phyloP scores from a whole-genome alignment of 2,329 filamentous ascomycete genomes.

The Calonectria multiphialidica region DNA sequence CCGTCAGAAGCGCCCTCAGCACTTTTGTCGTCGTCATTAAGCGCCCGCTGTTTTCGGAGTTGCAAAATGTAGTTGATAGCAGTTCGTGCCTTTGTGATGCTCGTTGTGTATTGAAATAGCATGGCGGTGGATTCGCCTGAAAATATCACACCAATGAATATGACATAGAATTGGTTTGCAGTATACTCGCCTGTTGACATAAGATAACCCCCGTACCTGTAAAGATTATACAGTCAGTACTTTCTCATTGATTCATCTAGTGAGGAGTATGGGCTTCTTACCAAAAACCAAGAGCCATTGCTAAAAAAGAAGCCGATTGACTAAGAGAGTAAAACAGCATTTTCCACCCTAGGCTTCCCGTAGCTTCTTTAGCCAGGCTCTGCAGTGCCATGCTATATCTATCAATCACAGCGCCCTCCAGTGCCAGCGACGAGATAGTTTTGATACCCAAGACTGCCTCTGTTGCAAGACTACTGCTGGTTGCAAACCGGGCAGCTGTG shows the following conservation, averaged over 20 bases:
- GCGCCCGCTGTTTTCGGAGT: slow-evolving; percentile 48
- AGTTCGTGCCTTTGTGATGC: slow-evolving; percentile 62
- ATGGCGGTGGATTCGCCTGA: slow-evolving; percentile 55
- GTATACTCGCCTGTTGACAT: slow-evolving; percentile 61
- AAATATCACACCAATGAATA: slow-evolving; percentile 64
- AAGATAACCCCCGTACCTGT: slow-evolving; percentile 54
- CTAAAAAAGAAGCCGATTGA: slow-evolving; percentile 54
- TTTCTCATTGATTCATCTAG: neutral
- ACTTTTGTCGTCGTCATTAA: slow-evolving; percentile 46
- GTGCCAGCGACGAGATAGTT: slow-evolving; percentile 61
- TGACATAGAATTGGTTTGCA: slow-evolving; percentile 60
- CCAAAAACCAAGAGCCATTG: slow-evolving; percentile 56
- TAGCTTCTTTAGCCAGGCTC: slow-evolving; percentile 46
- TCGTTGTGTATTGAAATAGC: slow-evolving; percentile 62
- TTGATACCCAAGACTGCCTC: slow-evolving; percentile 63
- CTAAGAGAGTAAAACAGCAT: slow-evolving; percentile 57
- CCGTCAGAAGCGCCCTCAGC: neutral
- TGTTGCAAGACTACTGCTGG: slow-evolving; percentile 61
- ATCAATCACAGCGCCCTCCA: slow-evolving; percentile 56
- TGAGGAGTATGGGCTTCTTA: slow-evolving; percentile 23
- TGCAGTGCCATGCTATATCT: slow-evolving; percentile 49
- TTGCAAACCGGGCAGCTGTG: slow-evolving; percentile 57
- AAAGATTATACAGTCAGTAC: neutral
- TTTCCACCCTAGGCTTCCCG: slow-evolving; percentile 49
- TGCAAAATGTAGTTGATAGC: slow-evolving; percentile 63